Evolutionary conservation across 2,329 filamentous ascomycete species (phyloP).

Genomic region (Endoconidiophora polonica): DNA sequence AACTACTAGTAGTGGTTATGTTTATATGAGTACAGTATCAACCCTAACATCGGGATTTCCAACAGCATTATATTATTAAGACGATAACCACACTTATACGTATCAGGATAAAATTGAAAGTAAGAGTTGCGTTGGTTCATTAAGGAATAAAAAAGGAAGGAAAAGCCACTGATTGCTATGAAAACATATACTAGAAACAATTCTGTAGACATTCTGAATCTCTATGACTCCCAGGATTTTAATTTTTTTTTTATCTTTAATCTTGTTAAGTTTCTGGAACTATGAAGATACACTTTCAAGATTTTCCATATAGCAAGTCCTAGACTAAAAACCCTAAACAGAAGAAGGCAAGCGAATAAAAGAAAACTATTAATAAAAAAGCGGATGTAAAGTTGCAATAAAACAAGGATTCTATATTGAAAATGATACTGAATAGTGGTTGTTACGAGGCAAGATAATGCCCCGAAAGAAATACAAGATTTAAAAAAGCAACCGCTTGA

Average conservation of each 20-base stretch:
- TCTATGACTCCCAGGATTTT: no score
- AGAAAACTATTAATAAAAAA: neutral
- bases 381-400: neutral
- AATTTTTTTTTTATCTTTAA: no score
- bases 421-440: neutral
- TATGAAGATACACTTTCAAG: no score
- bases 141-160: neutral
- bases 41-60: no score
- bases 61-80: no score
- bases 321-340: neutral
- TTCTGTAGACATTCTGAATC: neutral
- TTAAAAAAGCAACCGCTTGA: constrained; percentile 12
- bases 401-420: neutral
- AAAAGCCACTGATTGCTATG: neutral
- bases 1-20: no score
- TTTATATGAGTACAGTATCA: no score
- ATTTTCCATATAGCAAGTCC: neutral
- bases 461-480: neutral
- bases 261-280: no score
- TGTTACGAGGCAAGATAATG: neutral
- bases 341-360: neutral
- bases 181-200: neutral
- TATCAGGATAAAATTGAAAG: no score
- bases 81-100: no score
- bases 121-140: neutral